phyloP scores from a whole-genome alignment of 306 rosid species.

The Inga laurina region DNA sequence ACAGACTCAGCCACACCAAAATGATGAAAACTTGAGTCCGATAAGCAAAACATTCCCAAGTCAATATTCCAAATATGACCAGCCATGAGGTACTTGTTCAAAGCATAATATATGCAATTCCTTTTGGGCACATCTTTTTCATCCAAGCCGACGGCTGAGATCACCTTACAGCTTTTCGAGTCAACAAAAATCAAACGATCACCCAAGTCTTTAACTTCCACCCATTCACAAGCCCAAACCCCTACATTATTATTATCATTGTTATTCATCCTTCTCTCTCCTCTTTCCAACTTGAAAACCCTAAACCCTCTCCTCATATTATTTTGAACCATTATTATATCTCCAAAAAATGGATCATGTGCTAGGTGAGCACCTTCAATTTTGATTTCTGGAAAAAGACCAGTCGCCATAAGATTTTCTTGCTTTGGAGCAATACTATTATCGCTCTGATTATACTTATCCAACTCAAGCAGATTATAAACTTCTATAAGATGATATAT shows the following conservation, averaged over 20 bases:
- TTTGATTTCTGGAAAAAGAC: no score
- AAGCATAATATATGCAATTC: not conserved
- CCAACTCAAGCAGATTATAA: not conserved
- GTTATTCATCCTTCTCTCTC: no score
- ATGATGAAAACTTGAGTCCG: not conserved
- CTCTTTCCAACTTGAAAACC: not conserved
- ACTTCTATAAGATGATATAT: no score
- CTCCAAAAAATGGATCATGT: not conserved
- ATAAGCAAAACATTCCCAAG: not conserved
- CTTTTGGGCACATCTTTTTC: not conserved
- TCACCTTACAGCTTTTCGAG: not conserved
- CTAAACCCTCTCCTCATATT: not conserved
- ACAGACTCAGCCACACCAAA: not conserved
- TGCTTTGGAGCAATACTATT: no score
- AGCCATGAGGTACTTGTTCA: not conserved
- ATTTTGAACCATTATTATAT: not conserved
- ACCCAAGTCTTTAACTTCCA: not conserved
- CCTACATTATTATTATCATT: no score
- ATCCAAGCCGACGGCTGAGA: not conserved
- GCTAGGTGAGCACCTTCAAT: not conserved
- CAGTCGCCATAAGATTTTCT: no score
- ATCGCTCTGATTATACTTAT: not conserved
- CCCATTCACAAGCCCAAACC: not conserved
- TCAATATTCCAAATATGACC: not conserved
- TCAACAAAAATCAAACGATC: not conserved